phyloP scores from a whole-genome alignment of 768 basidiomycete genomes.

The Boletus sp. region DNA sequence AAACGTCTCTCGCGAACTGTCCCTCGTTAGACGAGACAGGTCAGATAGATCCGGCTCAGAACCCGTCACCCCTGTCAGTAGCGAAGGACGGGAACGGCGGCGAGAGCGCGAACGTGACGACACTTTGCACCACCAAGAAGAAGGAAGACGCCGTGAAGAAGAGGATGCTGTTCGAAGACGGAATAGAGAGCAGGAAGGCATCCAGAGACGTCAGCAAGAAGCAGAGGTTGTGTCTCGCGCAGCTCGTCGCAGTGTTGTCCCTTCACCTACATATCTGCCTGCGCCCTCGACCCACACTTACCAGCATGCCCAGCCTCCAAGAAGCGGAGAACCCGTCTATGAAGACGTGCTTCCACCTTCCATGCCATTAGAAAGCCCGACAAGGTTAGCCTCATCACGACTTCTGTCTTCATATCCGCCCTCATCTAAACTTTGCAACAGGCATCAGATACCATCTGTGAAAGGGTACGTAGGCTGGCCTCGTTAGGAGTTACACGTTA shows the following conservation, averaged over 20 bases:
- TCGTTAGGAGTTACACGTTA: constrained; percentile 7
- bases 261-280: constrained; percentile 28
- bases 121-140: constrained; percentile 42
- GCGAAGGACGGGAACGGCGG: constrained; percentile 26
- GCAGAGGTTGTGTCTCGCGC: constrained; percentile 50
- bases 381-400: constrained; percentile 48
- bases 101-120: constrained; percentile 29
- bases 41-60: constrained; percentile 25
- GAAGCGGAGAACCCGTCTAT: constrained; percentile 30
- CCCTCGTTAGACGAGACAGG: constrained; percentile 24
- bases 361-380: constrained; percentile 69
- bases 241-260: constrained; percentile 37
- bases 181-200: constrained; percentile 55
- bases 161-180: constrained; percentile 45
- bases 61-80: constrained; percentile 27
- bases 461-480: constrained; percentile 34
- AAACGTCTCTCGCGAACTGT: constrained; percentile 23
- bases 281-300: constrained; percentile 33
- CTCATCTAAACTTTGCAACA: constrained; percentile 27
- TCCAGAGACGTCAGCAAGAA: constrained; percentile 57
- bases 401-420: constrained; percentile 33
- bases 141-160: constrained; percentile 45
- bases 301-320: constrained; percentile 35
- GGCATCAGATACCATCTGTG: constrained; percentile 27
- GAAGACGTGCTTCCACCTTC: constrained; percentile 35